These are phyloP conservation scores for Golubevia pallescens DNA, from an alignment of 1,284 basidiomycete species.

Conservation along the genomic window DNA sequence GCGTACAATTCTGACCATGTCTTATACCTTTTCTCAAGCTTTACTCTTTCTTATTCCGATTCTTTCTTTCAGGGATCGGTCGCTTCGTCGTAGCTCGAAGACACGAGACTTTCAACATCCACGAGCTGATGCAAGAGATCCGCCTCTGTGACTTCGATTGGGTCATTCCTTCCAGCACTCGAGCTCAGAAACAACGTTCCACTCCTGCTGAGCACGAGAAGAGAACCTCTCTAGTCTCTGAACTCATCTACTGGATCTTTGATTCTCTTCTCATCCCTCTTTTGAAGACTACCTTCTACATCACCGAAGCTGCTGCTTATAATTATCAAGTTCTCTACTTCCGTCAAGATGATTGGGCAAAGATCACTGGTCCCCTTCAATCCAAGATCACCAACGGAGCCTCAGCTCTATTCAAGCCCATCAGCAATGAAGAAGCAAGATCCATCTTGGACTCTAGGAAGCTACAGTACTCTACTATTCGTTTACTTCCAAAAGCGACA, in stretches of 20 bases:
- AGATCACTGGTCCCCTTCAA: neutral
- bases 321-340: constrained; percentile 90
- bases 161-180: constrained; percentile 13
- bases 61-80: constrained; percentile 7
- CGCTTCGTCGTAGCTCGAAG: constrained; percentile 36
- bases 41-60: neutral
- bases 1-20: too few relatives aligned
- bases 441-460: constrained; percentile 30
- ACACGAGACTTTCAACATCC: constrained; percentile 44
- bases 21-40: neutral
- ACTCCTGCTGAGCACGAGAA: constrained; percentile 75
- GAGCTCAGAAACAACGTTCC: constrained; percentile 51
- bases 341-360: constrained; percentile 87
- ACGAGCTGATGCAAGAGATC: constrained; percentile 48
- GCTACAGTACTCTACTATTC: constrained; percentile 82
- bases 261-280: constrained; percentile 82
- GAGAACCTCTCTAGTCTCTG: constrained; percentile 77
- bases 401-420: constrained; percentile 27
- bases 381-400: constrained; percentile 68
- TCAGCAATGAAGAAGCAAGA: constrained; percentile 57
- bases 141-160: constrained; percentile 43
- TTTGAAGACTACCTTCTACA: constrained; percentile 88
- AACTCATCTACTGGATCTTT: constrained; percentile 91
- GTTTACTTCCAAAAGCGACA: constrained; percentile 89
- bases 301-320: constrained; percentile 87